Percentiles rank a stretch among this genome's conserved stretches.
Conservation (phyloP, 257 asterid genomes). For the Solanum chmielewskii region DNA sequence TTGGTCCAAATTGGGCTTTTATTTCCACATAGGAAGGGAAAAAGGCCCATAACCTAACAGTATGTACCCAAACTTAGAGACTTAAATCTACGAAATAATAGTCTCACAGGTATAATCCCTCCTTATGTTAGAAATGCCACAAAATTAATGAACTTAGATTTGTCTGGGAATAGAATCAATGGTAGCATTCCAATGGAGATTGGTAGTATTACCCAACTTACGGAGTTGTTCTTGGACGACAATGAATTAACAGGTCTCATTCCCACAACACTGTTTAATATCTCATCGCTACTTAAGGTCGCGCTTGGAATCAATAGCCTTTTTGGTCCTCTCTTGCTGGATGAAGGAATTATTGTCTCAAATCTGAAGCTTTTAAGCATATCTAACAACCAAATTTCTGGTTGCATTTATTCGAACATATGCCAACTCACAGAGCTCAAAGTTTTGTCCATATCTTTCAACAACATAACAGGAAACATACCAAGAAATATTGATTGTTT, state of each 20-base stretch:
- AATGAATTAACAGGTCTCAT: not conserved
- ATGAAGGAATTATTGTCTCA: not conserved
- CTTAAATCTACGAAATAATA: not conserved
- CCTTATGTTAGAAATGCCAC: not conserved
- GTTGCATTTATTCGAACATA: not conserved
- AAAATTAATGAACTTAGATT: not conserved
- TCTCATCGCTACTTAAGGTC: rapidly evolving
- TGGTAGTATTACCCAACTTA: not conserved
- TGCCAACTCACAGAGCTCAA: not conserved
- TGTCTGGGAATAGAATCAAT: not conserved
- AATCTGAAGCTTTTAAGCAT: not conserved
- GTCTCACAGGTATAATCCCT: not conserved
- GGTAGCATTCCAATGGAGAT: not conserved
- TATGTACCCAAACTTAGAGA: not conserved
- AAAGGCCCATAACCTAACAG: no score
- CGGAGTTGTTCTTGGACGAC: rapidly evolving
- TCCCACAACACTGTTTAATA: not conserved
- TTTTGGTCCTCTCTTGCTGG: not conserved
- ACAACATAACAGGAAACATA: not conserved
- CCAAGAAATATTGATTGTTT: not conserved
- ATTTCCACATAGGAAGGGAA: no score
- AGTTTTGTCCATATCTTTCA: not conserved
- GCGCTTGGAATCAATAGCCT: rapidly evolving
- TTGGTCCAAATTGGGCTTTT: no score
- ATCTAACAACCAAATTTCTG: not conserved